A percentile compares a stretch with the other conserved stretches of the same genome.
Evolutionary conservation across 108 stramenopile genomes (phyloP).

Genomic region (Nannochloropsis granulata): DNA sequence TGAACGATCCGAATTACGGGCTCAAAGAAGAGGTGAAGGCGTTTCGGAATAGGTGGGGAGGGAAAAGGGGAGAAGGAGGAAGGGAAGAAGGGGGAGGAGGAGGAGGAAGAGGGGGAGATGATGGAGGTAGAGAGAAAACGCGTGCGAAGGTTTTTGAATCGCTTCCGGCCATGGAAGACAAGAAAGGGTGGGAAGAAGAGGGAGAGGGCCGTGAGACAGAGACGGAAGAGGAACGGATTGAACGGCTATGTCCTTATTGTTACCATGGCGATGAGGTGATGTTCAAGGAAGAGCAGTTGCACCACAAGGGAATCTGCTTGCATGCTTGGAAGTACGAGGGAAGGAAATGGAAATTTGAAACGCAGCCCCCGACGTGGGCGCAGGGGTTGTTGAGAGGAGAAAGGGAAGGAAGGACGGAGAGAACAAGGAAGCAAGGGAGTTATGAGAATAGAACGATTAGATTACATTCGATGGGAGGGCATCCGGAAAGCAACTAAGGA

Average conservation of each 20-base stretch:
- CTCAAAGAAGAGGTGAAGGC: constrained; percentile 43
- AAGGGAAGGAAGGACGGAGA: background rate
- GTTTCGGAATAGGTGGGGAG: constrained; percentile 32
- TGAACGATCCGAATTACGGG: constrained; percentile 77
- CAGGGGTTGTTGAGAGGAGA: background rate
- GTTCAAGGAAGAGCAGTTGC: background rate
- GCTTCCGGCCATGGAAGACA: background rate
- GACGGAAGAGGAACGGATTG: background rate
- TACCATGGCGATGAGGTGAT: background rate
- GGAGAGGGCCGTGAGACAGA: background rate
- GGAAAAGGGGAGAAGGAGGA: background rate
- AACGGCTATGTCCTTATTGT: background rate
- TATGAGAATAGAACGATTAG: background rate
- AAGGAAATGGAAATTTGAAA: background rate
- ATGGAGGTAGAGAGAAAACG: background rate
- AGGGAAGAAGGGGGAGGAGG: background rate
- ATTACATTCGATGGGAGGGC: too few relatives aligned
- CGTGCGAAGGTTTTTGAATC: background rate
- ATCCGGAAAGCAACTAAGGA: too few relatives aligned
- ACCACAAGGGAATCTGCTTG: background rate
- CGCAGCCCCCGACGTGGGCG: background rate
- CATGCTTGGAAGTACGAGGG: background rate
- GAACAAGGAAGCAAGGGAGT: background rate
- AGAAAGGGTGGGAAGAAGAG: background rate
- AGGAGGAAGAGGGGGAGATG: background rate